A percentile compares a stretch with the other conserved stretches of the same genome.
phyloP scores from a whole-genome alignment of 768 basidiomycete genomes.

The Agrocybe praecox region DNA sequence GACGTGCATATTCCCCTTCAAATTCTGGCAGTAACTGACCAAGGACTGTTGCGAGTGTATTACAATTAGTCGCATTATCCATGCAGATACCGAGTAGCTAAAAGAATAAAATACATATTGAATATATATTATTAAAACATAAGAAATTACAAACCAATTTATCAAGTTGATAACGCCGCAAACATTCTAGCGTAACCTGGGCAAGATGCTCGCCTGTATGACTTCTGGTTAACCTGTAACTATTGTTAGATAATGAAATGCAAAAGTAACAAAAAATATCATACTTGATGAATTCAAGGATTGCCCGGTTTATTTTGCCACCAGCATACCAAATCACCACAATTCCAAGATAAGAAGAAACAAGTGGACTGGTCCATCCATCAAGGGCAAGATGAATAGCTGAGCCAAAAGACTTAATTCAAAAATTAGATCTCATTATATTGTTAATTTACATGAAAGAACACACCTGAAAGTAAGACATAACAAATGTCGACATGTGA shows the following conservation, averaged over 20 bases:
- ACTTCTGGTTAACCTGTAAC: conserved; percentile 23
- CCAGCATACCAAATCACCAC: conserved; percentile 29
- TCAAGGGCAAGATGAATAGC: conserved; percentile 33
- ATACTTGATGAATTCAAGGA: conserved; percentile 36
- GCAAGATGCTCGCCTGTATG: conserved; percentile 32
- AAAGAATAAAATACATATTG: conserved; percentile 7
- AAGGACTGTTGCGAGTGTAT: too few species aligned
- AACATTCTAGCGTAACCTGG: conserved; percentile 21
- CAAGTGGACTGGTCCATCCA: conserved; percentile 36
- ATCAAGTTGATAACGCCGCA: conserved; percentile 26
- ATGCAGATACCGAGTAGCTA: conserved; percentile 30
- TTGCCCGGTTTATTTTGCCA: conserved; percentile 26
- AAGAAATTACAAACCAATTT: conserved; percentile 20
- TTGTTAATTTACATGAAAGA: too few species aligned
- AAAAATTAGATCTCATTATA: neutral
- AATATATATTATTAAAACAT: too few species aligned
- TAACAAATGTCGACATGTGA: conserved; percentile 7
- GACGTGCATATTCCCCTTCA: too few species aligned
- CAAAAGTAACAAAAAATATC: neutral
- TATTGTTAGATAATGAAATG: neutral
- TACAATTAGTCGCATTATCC: too few species aligned
- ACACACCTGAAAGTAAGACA: conserved; percentile 20
- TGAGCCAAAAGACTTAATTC: conserved; percentile 11
- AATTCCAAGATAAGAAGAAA: conserved; percentile 29
- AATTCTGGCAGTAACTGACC: too few species aligned